Evolutionary conservation across 495 filamentous ascomycete genomes (phyloP).

Genomic region (Aspergillus indologenus): DNA sequence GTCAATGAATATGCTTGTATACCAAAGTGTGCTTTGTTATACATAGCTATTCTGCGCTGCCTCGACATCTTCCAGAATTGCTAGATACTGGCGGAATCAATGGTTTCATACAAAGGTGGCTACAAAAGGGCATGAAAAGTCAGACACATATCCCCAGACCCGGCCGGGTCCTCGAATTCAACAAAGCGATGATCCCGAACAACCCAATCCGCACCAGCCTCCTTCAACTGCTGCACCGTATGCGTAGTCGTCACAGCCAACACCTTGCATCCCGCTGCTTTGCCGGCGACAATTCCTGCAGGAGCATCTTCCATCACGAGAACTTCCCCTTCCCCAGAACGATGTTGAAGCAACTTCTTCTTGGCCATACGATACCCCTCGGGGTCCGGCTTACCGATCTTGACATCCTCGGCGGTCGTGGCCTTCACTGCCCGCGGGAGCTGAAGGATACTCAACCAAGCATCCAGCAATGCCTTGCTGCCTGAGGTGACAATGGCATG

Average conservation of each 20-base stretch:
- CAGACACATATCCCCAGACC: background rate
- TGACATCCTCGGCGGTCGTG: constrained; percentile 75
- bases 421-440: constrained; percentile 57
- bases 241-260: constrained; percentile 75
- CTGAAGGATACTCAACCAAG: constrained; percentile 70
- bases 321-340: constrained; percentile 30
- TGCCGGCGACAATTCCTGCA: constrained; percentile 72
- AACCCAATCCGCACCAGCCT: constrained; percentile 73
- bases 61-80: too few relatives aligned
- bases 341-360: background rate
- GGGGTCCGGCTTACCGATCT: constrained; percentile 70
- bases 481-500: constrained; percentile 70
- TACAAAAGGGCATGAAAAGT: background rate
- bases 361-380: constrained; percentile 57
- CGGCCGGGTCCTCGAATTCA: background rate
- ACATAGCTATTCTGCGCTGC: too few relatives aligned
- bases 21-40: too few relatives aligned
- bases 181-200: constrained; percentile 3
- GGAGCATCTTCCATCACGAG: constrained; percentile 81
- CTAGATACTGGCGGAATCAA: too few relatives aligned
- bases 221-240: constrained; percentile 56
- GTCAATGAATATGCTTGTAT: too few relatives aligned
- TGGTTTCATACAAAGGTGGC: background rate
- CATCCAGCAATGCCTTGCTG: constrained; percentile 65
- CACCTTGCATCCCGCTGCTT: constrained; percentile 74